Base-by-base conservation (phyloP, 352 stramenopile genomes). In the Phytophthora syringae region DNA sequence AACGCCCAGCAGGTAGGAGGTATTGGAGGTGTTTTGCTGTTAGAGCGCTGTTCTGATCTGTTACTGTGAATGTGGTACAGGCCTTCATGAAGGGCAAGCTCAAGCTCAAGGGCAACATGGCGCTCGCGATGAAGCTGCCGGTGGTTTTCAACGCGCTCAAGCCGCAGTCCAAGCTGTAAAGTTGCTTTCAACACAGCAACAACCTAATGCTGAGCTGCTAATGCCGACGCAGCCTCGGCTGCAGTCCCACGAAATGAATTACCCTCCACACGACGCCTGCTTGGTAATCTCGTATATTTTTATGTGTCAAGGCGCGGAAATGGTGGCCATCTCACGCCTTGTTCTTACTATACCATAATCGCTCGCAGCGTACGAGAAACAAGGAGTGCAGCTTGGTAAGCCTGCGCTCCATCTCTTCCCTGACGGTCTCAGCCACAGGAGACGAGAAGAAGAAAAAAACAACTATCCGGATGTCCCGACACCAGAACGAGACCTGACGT, bases 61-160 rank as follows among this genome's bases (percentile, higher is more conserved):
- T 21, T 52, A 43, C 51, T 57, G n/a, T n/a, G n/a, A n/a, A 13
- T 18, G 64, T 76, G 85, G 47, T 50, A 16, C 52, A 82, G 81
- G 94, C 94, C n/a, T 98, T 98, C 71, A 97, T 98, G 90, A 97
- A 98, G 83, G 92, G 92, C 58, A 97, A 98, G 70, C 78, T 98
- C 49, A 98, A 98, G 72, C 86, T 98, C 48, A 98, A 98, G 79
- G 94, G 94, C 54, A 98, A 98, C 67, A 98, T 98, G 94, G 82
- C 80, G 54, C 80, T 98, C 32, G 94, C 94, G 25, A 98, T 98
- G 89, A 98, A 98, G 85, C 76, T 98, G n/a, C 93, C 85, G 10
- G 72, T 96, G 39, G 83, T 98, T 52, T 89, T 98, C 53, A 93
- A 92, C 72, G 91, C 92, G 25, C 89, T 97, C 42, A 93, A 95